Base-by-base conservation (phyloP, 371 early-diverging fungal genomes). In the Syncephalastrum monosporum region DNA sequence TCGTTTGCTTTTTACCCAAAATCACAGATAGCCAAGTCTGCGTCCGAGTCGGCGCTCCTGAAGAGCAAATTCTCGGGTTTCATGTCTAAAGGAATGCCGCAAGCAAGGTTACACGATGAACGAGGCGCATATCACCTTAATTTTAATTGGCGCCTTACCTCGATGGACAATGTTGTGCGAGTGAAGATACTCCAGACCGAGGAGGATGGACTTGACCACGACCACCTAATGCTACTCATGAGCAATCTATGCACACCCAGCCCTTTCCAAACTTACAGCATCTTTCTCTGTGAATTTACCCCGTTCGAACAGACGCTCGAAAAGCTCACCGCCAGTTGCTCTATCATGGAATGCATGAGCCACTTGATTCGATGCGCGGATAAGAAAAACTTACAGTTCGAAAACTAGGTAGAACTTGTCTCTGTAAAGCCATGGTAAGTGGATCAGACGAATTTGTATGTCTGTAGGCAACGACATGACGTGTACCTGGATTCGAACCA, bases 211-310 rank as follows among this genome's bases (percentile, higher is more conserved):
- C 53, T 75, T 75, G 55, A 94, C 81, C 15, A 91, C 69, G 12
- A 60, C 59, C 10, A 86, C 83, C 56, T 56, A 45, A 16, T 24
- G 25, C 29, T 29, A 29, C 29, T 29, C 7, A 6, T 29, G 29
- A 29, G 29, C 7, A 6, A 29, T 29, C 29, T 29, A 29, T 6
- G 7, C 29, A 1, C 29, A 29, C 4, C 7, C 6, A 7, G 7
- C 3, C 29, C 6, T 29, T 7, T 29, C 21, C 29, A 29, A 29
- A 29, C 29, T 29, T 29, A 29, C 29, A 1, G 95, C 95, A 67
- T 97, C 95, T 38, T 82, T 80, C 69, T 97, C 97, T 1, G 94
- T 86, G 60, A 92, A 95, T 56, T 82, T 84, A 8, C 95, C 97
- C 48, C 83, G 79, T 45, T 87, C 84, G 60, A 90, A 81, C 33